Conservation (phyloP, 2,329 filamentous ascomycete genomes). For the Beauveria brongniartii region DNA sequence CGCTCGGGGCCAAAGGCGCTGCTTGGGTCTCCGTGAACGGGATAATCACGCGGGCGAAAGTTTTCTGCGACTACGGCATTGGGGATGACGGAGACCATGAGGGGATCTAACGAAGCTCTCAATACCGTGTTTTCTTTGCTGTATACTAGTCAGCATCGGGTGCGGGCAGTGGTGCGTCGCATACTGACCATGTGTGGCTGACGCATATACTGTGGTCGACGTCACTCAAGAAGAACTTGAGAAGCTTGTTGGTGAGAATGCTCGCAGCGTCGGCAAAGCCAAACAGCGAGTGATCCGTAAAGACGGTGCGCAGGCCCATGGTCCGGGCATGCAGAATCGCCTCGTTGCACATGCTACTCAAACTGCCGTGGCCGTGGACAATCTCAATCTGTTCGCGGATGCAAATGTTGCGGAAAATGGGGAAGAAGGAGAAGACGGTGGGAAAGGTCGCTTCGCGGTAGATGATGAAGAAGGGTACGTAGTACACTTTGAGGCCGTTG, state of each 20-base stretch:
- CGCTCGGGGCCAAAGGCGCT: slow-evolving; percentile 33
- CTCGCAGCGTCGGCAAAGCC: slow-evolving; percentile 94
- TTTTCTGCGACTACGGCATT: slow-evolving; percentile 97
- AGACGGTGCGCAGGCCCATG: slow-evolving; percentile 92
- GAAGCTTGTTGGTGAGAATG: slow-evolving; percentile 91
- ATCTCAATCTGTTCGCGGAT: slow-evolving; percentile 94
- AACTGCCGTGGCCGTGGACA: slow-evolving; percentile 90
- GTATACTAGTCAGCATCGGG: slow-evolving; percentile 14
- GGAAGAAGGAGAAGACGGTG: slow-evolving; percentile 97
- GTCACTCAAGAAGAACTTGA: slow-evolving; percentile 94
- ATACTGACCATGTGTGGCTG: slow-evolving; percentile 81
- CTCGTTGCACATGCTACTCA: slow-evolving; percentile 90
- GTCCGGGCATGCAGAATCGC: slow-evolving; percentile 90
- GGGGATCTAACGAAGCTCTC: slow-evolving; percentile 83
- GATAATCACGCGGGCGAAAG: slow-evolving; percentile 59
- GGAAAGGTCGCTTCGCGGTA: slow-evolving; percentile 91
- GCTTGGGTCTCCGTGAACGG: slow-evolving; percentile 25
- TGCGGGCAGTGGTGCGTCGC: background rate
- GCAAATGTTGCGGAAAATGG: slow-evolving; percentile 92
- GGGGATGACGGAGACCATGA: slow-evolving; percentile 96
- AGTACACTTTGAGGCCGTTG: slow-evolving; percentile 96
- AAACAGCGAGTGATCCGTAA: slow-evolving; percentile 95
- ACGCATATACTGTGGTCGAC: slow-evolving; percentile 98
- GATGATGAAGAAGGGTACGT: slow-evolving; percentile 92
- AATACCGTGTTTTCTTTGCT: slow-evolving; percentile 98